These are phyloP conservation scores for Labyrinthula sp. DNA, from an alignment of 352 stramenopile species.

Conservation along the genomic window DNA sequence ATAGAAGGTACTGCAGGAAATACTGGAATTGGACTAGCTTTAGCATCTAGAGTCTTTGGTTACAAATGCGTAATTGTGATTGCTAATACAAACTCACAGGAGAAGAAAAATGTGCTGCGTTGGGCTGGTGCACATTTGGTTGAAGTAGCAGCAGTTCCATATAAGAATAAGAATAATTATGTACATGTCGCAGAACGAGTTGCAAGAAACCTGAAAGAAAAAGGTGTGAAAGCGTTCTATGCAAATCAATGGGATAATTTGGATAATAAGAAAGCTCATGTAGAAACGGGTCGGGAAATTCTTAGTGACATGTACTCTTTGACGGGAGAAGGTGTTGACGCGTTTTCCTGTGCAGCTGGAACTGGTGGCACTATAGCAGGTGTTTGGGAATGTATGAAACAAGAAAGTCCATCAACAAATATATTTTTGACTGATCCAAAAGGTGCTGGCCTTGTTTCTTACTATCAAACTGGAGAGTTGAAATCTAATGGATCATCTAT, in stretches of 20 bases:
- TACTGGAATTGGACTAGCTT: conserved; percentile 33
- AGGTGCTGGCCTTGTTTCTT: conserved; percentile 31
- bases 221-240: conserved; percentile 27
- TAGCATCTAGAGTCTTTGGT: conserved; percentile 29
- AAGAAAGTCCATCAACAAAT: conserved; percentile 19
- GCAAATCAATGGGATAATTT: conserved; percentile 38
- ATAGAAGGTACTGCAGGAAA: conserved; percentile 35
- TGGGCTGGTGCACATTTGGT: conserved; percentile 32
- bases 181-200: conserved; percentile 30
- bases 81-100: conserved; percentile 32
- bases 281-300: conserved; percentile 34
- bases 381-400: conserved; percentile 22
- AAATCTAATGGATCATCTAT: conserved; percentile 31
- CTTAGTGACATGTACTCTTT: conserved; percentile 28
- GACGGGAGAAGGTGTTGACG: conserved; percentile 33
- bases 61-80: conserved; percentile 38
- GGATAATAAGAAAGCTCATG: conserved; percentile 32
- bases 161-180: conserved; percentile 35
- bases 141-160: conserved; percentile 33
- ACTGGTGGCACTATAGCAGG: conserved; percentile 36
- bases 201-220: conserved; percentile 11
- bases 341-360: conserved; percentile 34
- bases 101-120: conserved; percentile 34
- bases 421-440: conserved; percentile 35
- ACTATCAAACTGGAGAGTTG: conserved; percentile 35